These are phyloP conservation scores for Pichia sp. DNA, from an alignment of 1,139 yeast genomes.

Conservation along the genomic window DNA sequence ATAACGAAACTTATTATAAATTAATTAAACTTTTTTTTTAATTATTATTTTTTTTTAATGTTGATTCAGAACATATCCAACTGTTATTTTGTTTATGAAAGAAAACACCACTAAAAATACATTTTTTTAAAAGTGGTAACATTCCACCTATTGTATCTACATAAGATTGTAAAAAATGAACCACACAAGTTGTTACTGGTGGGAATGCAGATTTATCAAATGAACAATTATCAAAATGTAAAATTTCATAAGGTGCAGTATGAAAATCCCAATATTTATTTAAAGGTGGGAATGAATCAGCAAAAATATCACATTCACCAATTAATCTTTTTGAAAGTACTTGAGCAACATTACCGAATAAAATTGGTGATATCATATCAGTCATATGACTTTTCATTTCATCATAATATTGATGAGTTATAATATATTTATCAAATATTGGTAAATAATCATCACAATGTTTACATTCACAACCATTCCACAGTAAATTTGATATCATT, in stretches of 20 bases:
- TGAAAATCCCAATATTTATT: constrained; percentile 40
- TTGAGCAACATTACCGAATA: constrained; percentile 48
- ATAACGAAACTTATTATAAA: background rate
- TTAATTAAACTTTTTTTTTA: background rate
- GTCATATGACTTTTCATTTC: constrained; percentile 39
- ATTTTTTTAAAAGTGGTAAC: constrained; percentile 27
- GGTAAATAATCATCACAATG: constrained; percentile 46
- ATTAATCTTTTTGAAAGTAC: constrained; percentile 34
- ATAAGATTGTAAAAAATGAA: constrained; percentile 38
- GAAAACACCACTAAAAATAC: constrained; percentile 24
- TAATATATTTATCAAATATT: constrained; percentile 49
- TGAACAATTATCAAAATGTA: constrained; percentile 30
- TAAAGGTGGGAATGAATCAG: constrained; percentile 29
- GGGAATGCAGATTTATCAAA: constrained; percentile 29
- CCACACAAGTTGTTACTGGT: constrained; percentile 30
- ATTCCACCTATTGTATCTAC: constrained; percentile 27
- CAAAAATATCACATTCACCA: constrained; percentile 26
- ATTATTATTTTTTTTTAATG: background rate
- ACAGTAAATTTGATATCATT: constrained; percentile 57
- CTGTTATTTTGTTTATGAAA: constrained; percentile 12
- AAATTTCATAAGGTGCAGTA: constrained; percentile 31
- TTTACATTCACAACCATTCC: constrained; percentile 70
- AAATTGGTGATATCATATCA: constrained; percentile 54
- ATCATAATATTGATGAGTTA: constrained; percentile 57
- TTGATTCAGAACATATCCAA: constrained; percentile 11